Evolutionary conservation across 2,329 filamentous ascomycete species (phyloP).

Genomic region (Didymella pinodella): DNA sequence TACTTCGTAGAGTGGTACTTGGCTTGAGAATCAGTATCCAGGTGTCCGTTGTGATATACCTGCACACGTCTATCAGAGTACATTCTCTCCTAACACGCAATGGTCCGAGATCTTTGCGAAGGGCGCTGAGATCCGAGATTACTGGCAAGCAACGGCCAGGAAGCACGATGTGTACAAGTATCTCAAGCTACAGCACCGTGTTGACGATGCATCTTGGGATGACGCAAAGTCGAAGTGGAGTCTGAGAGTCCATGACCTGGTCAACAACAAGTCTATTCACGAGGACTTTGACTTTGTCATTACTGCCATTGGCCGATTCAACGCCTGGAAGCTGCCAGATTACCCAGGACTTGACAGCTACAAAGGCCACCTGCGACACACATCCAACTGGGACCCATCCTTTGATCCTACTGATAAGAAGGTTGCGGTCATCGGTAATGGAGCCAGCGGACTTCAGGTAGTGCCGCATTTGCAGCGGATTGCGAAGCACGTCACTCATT

Average conservation of each 20-base stretch:
- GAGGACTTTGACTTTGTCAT: constrained; percentile 50
- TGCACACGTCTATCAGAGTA: constrained; percentile 53
- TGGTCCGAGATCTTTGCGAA: constrained; percentile 55
- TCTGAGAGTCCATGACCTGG: constrained; percentile 64
- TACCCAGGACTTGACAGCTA: constrained; percentile 42
- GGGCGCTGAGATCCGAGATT: constrained; percentile 54
- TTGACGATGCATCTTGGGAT: constrained; percentile 52
- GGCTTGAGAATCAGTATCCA: constrained; percentile 50
- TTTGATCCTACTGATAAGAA: constrained; percentile 65
- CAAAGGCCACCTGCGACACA: constrained; percentile 41
- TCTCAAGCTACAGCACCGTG: constrained; percentile 50
- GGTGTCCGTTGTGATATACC: constrained; percentile 46
- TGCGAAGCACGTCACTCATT: constrained; percentile 57
- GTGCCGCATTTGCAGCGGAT: constrained; percentile 66
- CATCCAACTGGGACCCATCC: constrained; percentile 42
- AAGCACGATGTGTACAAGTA: constrained; percentile 53
- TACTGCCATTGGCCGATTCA: constrained; percentile 45
- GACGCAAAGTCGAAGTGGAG: constrained; percentile 63
- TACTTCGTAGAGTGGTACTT: constrained; percentile 38
- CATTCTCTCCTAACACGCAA: constrained; percentile 55
- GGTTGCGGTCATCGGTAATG: constrained; percentile 70
- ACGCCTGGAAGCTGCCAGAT: constrained; percentile 44
- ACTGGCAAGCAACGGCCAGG: constrained; percentile 50
- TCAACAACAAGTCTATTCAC: constrained; percentile 30
- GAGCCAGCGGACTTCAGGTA: constrained; percentile 69